Base-by-base conservation (phyloP, 495 filamentous ascomycete genomes). In the Aspergillus asperescens region DNA sequence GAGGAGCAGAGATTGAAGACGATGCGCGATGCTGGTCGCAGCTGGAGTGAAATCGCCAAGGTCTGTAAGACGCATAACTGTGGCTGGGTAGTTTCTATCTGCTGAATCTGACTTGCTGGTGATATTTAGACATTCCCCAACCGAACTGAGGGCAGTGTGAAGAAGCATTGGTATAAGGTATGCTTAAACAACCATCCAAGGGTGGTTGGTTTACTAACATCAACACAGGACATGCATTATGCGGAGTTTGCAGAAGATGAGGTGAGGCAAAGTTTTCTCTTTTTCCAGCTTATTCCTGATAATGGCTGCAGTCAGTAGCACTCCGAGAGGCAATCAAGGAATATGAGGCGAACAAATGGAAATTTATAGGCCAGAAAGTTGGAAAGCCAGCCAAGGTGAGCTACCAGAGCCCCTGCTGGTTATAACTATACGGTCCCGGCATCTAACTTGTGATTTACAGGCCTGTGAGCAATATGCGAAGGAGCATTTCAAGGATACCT, bases 121-220 rank as follows among this genome's bases (percentile, higher is more conserved):
- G 58, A 43, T 46, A 48, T 32, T 34, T 62, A 94, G 89, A 90
- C 86, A 8, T 98, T 98, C 69, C 93, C 93, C 13, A 82, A 80
- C 15, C 78, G 93, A 57, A 98, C 93, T 19, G 93, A 98, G 68
- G 93, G 93, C 15, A 95, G 90, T 62, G 93, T 98, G 9, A 98
- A 98, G 78, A 98, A 98, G 74, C 93, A 98, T 68, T 98, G 93
- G 93, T 98, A 98, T 67, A 98, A 98, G 80, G 90, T 91, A 77
- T 46, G 42, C 13, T 7, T 24, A 18, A 6, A 18, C 31, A 45
- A 45, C 35, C 45, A 59, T 51, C n/a, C 7, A 51, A 37, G 52
- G 22, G 5, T 34, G 16, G 46, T 27, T 32, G 27, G 38, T 44
- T 52, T 60, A 46, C 63, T 74, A 41, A 78, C 50, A 52, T 20